Base-by-base conservation (phyloP, 192 early-diverging fungal species). In the Kickxella alabastrina region DNA sequence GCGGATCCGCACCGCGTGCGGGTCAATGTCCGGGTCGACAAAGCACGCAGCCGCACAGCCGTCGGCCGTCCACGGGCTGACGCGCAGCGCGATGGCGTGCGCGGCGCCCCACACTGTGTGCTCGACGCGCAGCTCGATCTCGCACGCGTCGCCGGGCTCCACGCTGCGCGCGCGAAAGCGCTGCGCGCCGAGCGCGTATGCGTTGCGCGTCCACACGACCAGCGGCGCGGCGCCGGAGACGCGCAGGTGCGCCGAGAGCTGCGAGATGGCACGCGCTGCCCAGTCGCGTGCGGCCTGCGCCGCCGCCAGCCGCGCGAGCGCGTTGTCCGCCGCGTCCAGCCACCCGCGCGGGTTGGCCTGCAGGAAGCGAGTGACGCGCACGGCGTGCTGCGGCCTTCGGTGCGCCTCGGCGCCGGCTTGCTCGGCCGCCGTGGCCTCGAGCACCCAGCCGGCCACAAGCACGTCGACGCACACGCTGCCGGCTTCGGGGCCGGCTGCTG, bases 21-120 rank as follows among this genome's bases (percentile, higher is more conserved):
- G 65, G 36, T 75, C 72, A 27, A 49, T 41, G 19, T 75, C 65
- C 0, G 72, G 72, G 22, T 75, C 72, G 14, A 75, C 72, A 36
- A 68, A 75, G 13, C 72, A 75, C 19, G 72, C 72, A 10, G 68
- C 43, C 0, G 48, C 39, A 2, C 57, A 52, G 0, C 54, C 46
- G 6, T 34, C 42, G 13, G 43, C 41, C 44, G 40, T 43, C 34
- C 68, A 65, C 34, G 72, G 72, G 54, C 48, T 57, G 10, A 64
- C 50, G 0, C 23, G 15, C 2, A 75, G 19, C 3, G 36, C 40
- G 9, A 75, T 42, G 8, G 59, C 29, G 10, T 36, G 34, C 1
- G 37, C 26, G 0, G 60, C 36, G 10, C 61, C 65, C 72, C 72
- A 75, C 14, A 68, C 50, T 1, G 65, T 60, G 18, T 75, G 72